A percentile compares a stretch with the other conserved stretches of the same genome.
phyloP scores from a whole-genome alignment of 2,329 filamentous ascomycete species.

The Amesomyces nigricolor region DNA sequence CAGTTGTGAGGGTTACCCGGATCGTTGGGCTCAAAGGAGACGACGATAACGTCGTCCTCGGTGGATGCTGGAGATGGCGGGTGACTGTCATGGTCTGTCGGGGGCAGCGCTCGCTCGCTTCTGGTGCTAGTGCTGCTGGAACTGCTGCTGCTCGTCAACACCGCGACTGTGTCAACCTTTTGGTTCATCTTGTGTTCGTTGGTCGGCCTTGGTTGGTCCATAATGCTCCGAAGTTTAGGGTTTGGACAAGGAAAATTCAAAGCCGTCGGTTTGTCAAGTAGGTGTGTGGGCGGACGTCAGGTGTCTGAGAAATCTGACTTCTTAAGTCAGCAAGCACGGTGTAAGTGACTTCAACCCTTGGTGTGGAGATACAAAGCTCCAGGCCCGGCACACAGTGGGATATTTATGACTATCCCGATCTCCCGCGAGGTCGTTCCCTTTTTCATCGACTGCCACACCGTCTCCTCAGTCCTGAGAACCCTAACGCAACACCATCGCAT shows the following conservation, averaged over 20 bases:
- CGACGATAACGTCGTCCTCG: constrained; percentile 7
- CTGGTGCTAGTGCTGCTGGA: not conserved
- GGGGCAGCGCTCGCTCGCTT: not conserved
- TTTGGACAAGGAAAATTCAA: too few species aligned
- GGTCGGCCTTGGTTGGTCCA: not conserved
- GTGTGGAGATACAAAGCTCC: too few species aligned
- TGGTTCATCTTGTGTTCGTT: not conserved
- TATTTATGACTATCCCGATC: not conserved
- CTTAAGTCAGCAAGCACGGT: too few species aligned
- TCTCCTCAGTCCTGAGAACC: too few species aligned
- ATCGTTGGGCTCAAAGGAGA: constrained; percentile 21
- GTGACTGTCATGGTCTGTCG: not conserved
- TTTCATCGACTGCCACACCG: too few species aligned
- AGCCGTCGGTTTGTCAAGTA: too few species aligned
- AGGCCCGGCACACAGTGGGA: not conserved
- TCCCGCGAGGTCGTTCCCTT: not conserved
- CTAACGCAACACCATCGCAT: not conserved
- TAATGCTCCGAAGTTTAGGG: not conserved
- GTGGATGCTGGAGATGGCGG: not conserved
- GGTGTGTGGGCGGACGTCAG: too few species aligned
- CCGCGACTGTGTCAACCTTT: not conserved
- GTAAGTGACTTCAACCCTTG: too few species aligned
- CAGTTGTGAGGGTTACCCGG: constrained; percentile 24
- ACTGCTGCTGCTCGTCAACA: not conserved
- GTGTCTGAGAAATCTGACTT: too few species aligned